phyloP scores from a whole-genome alignment of 176 grass and related monocot genomes.

The Oryza coarctata region DNA sequence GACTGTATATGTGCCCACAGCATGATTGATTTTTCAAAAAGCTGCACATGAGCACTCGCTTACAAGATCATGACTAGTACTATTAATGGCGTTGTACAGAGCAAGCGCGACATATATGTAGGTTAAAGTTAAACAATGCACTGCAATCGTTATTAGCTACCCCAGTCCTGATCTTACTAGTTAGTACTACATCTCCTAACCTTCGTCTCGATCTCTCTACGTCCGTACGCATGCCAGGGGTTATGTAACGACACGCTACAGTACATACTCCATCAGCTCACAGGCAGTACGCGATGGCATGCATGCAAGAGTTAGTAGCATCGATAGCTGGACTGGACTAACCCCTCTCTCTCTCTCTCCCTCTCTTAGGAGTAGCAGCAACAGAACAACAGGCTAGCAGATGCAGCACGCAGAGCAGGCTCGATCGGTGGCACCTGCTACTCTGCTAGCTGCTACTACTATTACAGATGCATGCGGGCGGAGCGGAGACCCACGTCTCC shows the following conservation, averaged over 20 bases:
- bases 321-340: background rate
- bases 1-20: background rate
- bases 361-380: background rate
- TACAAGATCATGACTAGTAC: background rate
- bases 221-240: background rate
- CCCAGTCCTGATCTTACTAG: background rate
- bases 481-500: constrained; percentile 7
- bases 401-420: background rate
- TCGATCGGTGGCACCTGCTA: constrained; percentile 13
- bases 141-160: background rate
- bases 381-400: background rate
- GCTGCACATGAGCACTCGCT: background rate
- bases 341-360: background rate
- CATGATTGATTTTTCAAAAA: background rate
- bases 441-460: too few relatives aligned
- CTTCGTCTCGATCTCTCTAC: background rate
- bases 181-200: too few relatives aligned
- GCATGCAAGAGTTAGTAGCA: background rate
- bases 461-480: background rate
- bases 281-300: background rate
- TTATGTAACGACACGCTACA: background rate
- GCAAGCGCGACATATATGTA: background rate
- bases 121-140: background rate
- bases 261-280: background rate
- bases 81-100: background rate